Conservation (phyloP, 345 rosid genomes). For the Hirschfeldia incana region DNA sequence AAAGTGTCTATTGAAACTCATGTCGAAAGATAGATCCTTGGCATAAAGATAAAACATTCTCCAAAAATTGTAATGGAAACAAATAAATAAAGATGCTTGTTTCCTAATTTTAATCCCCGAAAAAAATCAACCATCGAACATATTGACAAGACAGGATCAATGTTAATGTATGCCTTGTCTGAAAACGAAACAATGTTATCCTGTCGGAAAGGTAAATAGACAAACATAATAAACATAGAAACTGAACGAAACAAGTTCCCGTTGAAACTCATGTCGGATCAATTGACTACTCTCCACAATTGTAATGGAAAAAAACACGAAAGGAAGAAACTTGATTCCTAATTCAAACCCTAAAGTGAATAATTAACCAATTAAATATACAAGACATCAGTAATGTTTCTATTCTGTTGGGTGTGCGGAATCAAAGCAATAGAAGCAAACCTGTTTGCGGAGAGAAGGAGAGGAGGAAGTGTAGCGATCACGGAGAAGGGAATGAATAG, state of each 20-base stretch:
- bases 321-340: background rate
- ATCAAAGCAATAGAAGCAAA: background rate
- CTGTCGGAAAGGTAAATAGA: background rate
- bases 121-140: background rate
- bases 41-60: constrained; percentile 2
- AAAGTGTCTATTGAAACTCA: background rate
- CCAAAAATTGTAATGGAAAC: background rate
- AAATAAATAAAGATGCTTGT: background rate
- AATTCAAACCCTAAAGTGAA: background rate
- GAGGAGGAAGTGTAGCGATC: constrained; percentile 60
- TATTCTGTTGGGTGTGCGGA: background rate
- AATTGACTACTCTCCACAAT: background rate
- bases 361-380: background rate
- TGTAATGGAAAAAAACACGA: background rate
- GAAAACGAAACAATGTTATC: constrained; percentile 47
- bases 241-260: background rate
- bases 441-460: constrained; percentile 63
- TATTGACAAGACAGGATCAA: background rate
- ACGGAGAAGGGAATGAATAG: constrained; percentile 56
- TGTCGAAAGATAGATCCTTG: background rate
- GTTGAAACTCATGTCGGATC: background rate
- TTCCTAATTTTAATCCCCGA: background rate
- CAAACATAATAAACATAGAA: background rate
- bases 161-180: constrained; percentile 76
- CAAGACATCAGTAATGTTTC: background rate